A percentile compares a stretch with the other conserved stretches of the same genome.
These are phyloP conservation scores for Eremomyces bilateralis DNA, from an alignment of 495 filamentous ascomycete species.

Conservation along the genomic window DNA sequence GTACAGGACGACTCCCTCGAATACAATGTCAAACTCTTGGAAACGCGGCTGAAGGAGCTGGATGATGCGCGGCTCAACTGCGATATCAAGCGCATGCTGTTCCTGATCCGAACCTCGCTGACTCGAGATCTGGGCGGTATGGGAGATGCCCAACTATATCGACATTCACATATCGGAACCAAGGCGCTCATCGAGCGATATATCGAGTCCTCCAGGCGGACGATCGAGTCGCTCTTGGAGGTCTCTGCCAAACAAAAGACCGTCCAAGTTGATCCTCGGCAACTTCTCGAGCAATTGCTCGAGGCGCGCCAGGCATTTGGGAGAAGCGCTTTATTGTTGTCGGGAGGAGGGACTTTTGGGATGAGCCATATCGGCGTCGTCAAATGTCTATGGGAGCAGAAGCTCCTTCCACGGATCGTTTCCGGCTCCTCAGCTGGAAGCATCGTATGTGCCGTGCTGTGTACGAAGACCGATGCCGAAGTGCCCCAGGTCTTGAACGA, in stretches of 20 bases:
- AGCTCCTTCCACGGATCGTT: constrained; percentile 71
- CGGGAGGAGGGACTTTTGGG: constrained; percentile 81
- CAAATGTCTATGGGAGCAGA: constrained; percentile 56
- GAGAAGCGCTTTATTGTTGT: constrained; percentile 65
- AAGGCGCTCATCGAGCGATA: constrained; percentile 74
- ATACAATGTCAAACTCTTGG: constrained; percentile 48
- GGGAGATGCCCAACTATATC: constrained; percentile 64
- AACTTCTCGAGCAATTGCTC: constrained; percentile 53
- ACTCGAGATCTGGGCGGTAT: constrained; percentile 69
- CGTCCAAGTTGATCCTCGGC: constrained; percentile 34
- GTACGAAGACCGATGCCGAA: constrained; percentile 68
- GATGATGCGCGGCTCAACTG: constrained; percentile 52
- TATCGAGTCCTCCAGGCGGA: constrained; percentile 53
- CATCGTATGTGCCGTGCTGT: constrained; percentile 73
- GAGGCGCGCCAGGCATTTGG: constrained; percentile 72
- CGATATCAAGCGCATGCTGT: constrained; percentile 58
- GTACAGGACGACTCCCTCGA: constrained; percentile 25
- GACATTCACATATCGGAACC: constrained; percentile 67
- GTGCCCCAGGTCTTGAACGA: constrained; percentile 46
- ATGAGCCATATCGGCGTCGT: constrained; percentile 95
- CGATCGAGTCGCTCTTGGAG: constrained; percentile 47
- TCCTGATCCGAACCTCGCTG: constrained; percentile 58
- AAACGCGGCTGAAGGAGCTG: constrained; percentile 44
- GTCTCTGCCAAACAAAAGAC: constrained; percentile 25
- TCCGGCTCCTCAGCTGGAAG: constrained; percentile 89